Evolutionary conservation across 2,329 filamentous ascomycete species (phyloP).

Genomic region (Rhexocercosporidium sp.): DNA sequence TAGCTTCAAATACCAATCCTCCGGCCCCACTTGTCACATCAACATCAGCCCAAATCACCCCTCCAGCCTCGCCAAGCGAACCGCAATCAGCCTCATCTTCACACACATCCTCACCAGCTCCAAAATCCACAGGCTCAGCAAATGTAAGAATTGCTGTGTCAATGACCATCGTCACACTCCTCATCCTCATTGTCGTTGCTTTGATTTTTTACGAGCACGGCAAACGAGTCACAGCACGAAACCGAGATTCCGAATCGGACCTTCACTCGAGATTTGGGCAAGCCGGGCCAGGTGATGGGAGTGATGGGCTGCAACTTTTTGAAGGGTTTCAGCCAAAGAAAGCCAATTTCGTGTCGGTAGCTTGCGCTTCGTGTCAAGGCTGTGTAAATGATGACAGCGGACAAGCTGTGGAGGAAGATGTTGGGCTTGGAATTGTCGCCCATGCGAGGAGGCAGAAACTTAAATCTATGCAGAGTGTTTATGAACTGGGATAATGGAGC

Average conservation of each 20-base stretch:
- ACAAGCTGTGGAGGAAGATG: not conserved
- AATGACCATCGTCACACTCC: not conserved
- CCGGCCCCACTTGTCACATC: not conserved
- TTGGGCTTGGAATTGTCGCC: not conserved
- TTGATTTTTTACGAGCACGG: not conserved
- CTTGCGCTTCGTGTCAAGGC: not conserved
- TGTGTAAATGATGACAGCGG: not conserved
- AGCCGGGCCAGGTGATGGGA: not conserved
- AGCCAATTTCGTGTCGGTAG: not conserved
- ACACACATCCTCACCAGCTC: not conserved
- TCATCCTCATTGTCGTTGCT: not conserved
- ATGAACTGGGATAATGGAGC: not conserved
- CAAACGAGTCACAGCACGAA: not conserved
- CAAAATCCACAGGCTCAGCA: not conserved
- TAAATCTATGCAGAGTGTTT: not conserved
- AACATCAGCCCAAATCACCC: not conserved
- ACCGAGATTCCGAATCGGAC: not conserved
- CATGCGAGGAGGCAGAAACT: not conserved
- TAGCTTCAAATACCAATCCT: not conserved
- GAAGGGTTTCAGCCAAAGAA: not conserved
- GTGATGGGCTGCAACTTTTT: not conserved
- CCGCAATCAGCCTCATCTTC: not conserved
- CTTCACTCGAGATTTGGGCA: not conserved
- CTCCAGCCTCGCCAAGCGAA: not conserved
- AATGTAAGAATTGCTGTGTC: not conserved